A percentile compares a stretch with the other conserved stretches of the same genome.
phyloP scores from a whole-genome alignment of 805 yeast genomes.

The Candida nitratophila region DNA sequence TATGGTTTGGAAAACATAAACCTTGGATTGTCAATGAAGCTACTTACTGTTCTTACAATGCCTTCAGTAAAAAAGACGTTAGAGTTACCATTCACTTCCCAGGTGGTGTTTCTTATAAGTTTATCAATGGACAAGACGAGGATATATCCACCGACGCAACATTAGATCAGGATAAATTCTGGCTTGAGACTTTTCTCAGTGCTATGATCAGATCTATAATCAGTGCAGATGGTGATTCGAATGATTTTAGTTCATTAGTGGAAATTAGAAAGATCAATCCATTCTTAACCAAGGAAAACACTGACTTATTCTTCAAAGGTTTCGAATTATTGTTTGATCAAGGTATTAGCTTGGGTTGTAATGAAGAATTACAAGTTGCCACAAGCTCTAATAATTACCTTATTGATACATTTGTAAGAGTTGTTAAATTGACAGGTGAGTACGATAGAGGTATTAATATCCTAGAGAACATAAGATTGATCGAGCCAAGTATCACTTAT shows the following conservation, averaged over 20 bases:
- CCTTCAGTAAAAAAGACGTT: slow-evolving; percentile 57
- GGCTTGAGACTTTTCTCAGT: slow-evolving; percentile 63
- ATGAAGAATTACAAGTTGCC: slow-evolving; percentile 62
- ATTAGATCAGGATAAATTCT: slow-evolving; percentile 31
- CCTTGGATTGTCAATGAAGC: slow-evolving; percentile 67
- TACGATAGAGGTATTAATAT: slow-evolving; percentile 56
- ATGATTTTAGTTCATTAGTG: slow-evolving; percentile 61
- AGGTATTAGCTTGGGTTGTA: slow-evolving; percentile 62
- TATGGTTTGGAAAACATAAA: slow-evolving; percentile 75
- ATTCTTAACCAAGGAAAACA: slow-evolving; percentile 40
- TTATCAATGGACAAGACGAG: slow-evolving; percentile 43
- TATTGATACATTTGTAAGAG: slow-evolving; percentile 65
- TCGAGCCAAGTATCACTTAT: slow-evolving; percentile 52
- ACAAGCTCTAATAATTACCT: slow-evolving; percentile 58
- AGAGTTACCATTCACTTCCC: slow-evolving; percentile 70
- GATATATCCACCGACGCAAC: slow-evolving; percentile 41
- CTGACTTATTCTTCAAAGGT: slow-evolving; percentile 50
- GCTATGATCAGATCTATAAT: slow-evolving; percentile 71
- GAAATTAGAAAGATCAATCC: slow-evolving; percentile 85
- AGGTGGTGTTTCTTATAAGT: slow-evolving; percentile 56
- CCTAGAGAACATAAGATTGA: slow-evolving; percentile 41
- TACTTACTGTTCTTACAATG: slow-evolving; percentile 59
- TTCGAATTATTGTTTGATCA: slow-evolving; percentile 59
- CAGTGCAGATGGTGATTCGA: slow-evolving; percentile 62
- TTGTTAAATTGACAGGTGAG: slow-evolving; percentile 56